Evolutionary conservation across 495 filamentous ascomycete species (phyloP), one percentile per base, ranked within the genome.

Genomic region (Hyaloscypha bicolor): DNA sequence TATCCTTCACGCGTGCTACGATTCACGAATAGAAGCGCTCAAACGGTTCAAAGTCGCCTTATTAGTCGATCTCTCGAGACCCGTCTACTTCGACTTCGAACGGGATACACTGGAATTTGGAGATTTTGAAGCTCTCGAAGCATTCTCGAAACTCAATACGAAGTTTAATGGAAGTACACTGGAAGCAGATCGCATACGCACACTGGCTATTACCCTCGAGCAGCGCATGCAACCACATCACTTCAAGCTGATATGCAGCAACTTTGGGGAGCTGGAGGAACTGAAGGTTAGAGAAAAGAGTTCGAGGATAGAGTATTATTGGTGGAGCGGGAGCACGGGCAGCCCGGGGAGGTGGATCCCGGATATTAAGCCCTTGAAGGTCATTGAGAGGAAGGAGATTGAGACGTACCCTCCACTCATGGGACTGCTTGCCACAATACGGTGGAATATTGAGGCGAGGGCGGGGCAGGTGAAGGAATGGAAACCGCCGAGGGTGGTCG

Each of bases 201-300:
- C 8, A 14, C 22, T 61, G 4, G 58, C n/a, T 6, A 61, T 61
- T 3, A 61, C 58, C 12, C 33, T 61, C 9, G 16, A 22, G 14
- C 2, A 3, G 2, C 5, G 14, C 22, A 6, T 61, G 19, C 33
- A 61, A 21, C 8, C 5, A 45, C 1, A n/a, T 35, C 33, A 22
- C 4, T 61, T 61, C 33, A 61, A 39, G 16, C 16, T 61, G 33
- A 22, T 61, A 14, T 61, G 58, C 30, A 61, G 58, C 33, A 61
- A 61, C 33, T 61, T 61, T 19, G 58, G 16, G 8, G 16, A 16
- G 1, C 22, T 61, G 58, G 30, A 61, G 12, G 42, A 21, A 11
- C 22, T 61, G 58, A 61, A 22, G 14, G 35, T 61, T 21, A 61
- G 58, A 16, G 58, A 61, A 21, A 39, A 60, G 30, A 21, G 31